These are phyloP conservation scores for Rhizophagus prolifer DNA, from an alignment of 192 early-diverging fungal genomes.

Conservation along the genomic window DNA sequence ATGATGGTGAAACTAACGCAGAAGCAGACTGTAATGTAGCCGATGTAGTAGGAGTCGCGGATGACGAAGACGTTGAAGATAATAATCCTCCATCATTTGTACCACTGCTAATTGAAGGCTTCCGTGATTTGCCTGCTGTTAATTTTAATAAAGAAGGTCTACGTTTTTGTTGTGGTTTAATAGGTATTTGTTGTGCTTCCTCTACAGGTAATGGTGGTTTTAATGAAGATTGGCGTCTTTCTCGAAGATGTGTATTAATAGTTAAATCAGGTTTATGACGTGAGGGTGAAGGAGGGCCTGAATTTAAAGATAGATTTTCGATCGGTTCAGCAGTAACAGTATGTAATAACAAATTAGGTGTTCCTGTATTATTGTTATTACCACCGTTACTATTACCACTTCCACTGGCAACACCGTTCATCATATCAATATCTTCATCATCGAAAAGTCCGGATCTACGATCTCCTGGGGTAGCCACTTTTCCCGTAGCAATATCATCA, in stretches of 20 bases:
- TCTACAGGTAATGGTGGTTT: conserved; percentile 4
- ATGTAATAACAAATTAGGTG: not conserved
- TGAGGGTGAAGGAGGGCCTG: not conserved
- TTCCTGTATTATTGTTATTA: not conserved
- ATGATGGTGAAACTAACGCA: conserved; percentile 6
- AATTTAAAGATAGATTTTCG: not conserved
- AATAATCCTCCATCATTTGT: not conserved
- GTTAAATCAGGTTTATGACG: conserved; percentile 21
- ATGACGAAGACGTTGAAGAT: conserved; percentile 11
- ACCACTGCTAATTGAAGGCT: conserved; percentile 17
- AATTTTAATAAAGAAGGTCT: conserved; percentile 26
- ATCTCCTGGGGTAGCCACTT: conserved; percentile 1
- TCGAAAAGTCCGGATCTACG: conserved; percentile 18
- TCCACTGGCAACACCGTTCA: not conserved
- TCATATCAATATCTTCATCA: not conserved
- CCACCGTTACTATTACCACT: not conserved
- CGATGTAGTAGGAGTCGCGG: conserved; percentile 6
- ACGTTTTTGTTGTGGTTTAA: conserved; percentile 11
- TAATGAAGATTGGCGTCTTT: conserved; percentile 9
- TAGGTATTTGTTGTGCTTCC: not conserved
- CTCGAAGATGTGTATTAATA: conserved; percentile 18
- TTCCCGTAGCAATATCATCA: conserved; percentile 37
- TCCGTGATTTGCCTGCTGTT: conserved; percentile 6
- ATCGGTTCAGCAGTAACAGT: conserved; percentile 6
- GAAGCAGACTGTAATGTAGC: conserved; percentile 5